Conservation (phyloP, 2,329 filamentous ascomycete genomes). For the Fusarium denticulatum region DNA sequence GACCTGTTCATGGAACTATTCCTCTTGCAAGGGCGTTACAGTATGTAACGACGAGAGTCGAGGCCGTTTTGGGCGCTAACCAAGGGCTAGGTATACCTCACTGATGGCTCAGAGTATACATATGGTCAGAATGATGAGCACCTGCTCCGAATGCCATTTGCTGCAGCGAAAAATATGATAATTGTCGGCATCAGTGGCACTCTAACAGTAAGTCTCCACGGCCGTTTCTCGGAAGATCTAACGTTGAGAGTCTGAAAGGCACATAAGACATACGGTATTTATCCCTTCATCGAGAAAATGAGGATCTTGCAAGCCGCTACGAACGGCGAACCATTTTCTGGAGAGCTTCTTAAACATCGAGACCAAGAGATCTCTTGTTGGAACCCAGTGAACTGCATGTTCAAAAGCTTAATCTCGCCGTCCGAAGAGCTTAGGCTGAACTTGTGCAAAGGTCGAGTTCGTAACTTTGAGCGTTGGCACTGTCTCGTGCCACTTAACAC, state of each 20-base stretch:
- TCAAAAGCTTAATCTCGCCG: neutral
- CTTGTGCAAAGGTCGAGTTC: neutral
- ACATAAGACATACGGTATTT: neutral
- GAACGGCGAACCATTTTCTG: fast-evolving
- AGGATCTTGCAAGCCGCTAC: neutral
- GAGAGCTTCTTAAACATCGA: no score
- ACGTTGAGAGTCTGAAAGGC: neutral
- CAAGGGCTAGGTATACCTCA: neutral
- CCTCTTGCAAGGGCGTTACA: neutral
- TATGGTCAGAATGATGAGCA: fast-evolving
- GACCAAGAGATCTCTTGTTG: neutral
- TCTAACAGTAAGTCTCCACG: neutral
- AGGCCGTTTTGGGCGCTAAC: fast-evolving
- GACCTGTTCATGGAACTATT: neutral
- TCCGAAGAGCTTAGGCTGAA: neutral
- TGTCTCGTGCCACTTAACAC: fast-evolving
- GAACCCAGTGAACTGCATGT: neutral
- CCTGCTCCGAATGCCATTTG: neutral
- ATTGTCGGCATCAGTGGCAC: fast-evolving
- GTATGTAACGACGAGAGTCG: neutral
- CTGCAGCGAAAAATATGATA: fast-evolving
- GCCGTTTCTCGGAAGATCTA: fast-evolving
- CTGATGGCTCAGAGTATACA: neutral
- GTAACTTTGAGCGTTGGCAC: neutral
- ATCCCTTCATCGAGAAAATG: neutral